phyloP scores from a whole-genome alignment of 1,139 yeast species.

The Debaryomyces sp. region DNA sequence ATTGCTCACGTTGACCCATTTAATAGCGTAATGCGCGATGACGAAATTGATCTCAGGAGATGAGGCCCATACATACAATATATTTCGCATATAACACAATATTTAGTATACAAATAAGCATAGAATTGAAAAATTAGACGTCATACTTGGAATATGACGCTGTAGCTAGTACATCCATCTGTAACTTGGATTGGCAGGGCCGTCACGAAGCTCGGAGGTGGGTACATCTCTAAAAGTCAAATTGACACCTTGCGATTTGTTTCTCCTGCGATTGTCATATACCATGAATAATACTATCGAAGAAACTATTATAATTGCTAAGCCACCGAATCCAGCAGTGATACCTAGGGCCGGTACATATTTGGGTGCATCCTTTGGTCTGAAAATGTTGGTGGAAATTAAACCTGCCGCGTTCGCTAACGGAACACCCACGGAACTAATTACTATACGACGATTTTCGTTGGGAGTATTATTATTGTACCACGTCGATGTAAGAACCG shows the following conservation, averaged over 20 bases:
- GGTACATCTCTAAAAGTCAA: constrained; percentile 47
- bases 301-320: constrained; percentile 25
- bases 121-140: not conserved
- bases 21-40: not conserved
- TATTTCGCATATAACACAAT: not conserved
- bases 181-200: constrained; percentile 48
- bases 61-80: not conserved
- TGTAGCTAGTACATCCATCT: constrained; percentile 48
- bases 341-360: constrained; percentile 35
- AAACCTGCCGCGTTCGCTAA: constrained; percentile 37
- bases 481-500: constrained; percentile 52
- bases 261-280: constrained; percentile 44
- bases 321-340: constrained; percentile 38
- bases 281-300: constrained; percentile 32
- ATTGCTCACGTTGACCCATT: not conserved
- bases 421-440: constrained; percentile 33
- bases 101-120: constrained; percentile 2
- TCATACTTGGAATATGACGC: not conserved
- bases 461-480: constrained; percentile 54
- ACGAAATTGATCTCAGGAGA: not conserved
- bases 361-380: constrained; percentile 33
- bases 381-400: constrained; percentile 33
- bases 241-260: constrained; percentile 42
- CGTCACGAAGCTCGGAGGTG: constrained; percentile 44
- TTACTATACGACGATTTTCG: constrained; percentile 35